Base-by-base conservation (phyloP, 2,329 filamentous ascomycete genomes). In the Penicillium sclerotigenum region DNA sequence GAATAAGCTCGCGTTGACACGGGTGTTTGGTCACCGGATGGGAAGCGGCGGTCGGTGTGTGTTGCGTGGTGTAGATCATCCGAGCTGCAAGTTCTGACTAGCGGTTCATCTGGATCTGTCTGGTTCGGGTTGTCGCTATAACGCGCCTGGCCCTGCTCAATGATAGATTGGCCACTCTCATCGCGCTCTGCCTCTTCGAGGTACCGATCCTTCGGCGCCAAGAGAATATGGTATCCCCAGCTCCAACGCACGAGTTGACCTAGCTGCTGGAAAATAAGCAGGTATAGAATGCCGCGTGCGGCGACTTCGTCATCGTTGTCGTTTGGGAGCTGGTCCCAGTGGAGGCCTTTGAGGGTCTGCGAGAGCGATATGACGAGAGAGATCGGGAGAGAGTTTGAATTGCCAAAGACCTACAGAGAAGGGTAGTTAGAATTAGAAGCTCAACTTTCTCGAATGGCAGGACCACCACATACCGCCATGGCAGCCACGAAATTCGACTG, bases 311-410 rank as follows among this genome's bases (percentile, higher is more conserved):
- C 89, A 68, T 97, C 93, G 68, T 95, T 97, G 66, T 99, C 94
- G 52, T 90, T 89, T 0, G 90, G 89, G 47, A 97, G 85, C 63
- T 85, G 88, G 75, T 93, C 88, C 94, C 94, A 99, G 72, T 97
- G 93, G 31, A 99, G 81, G 6, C 94, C 94, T 66, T 87, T 86
- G 54, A 99, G 81, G 0, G 94, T 99, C 71, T 96, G 89, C 14
- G 93, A 95, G 11, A 99, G 82, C 9, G 93, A 97, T 55, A 97
- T 83, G 59, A 99, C 91, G 54, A 99, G 85, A 0, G 94, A 99
- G 59, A 99, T 97, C 0, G 94, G 94, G 20, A 99, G 83, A 18
- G 94, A 97, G 76, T 99, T 99, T 33, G 93, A 97, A 74, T 99
- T 99, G 66, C 93, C 94, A 73, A 99, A 99, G 47, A 97, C 84